Base-by-base conservation (phyloP, 257 asterid genomes). In the Leptodermis oblonga region DNA sequence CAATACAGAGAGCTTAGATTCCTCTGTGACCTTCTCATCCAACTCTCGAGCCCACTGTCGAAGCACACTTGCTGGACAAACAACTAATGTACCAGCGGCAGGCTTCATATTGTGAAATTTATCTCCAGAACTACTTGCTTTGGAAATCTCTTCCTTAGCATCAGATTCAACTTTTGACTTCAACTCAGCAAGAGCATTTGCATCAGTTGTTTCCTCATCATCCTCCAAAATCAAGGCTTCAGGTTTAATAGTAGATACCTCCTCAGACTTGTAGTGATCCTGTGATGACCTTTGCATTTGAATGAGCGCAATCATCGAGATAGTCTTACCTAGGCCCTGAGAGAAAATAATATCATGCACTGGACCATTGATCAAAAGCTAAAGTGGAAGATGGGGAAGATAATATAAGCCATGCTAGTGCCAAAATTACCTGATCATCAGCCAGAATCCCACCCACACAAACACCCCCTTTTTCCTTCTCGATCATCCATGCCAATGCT, bases 61-160 rank as follows among this genome's bases (percentile, higher is more conserved):
- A 79, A 94, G 86, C 83, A 94, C 92, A 85, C 97, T 94, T 66
- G 99, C 99, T 31, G 99, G 99, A 79, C 99, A 94, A 68, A 94
- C 97, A 51, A 94, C 87, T 82, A 94, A 82, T 58, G 99, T 91
- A 43, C 99, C 97, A 53, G 93, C 99, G 34, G 83, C 86, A 7
- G 96, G 96, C 84, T 92, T 88, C 86, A 74, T 84, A 75, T 90
- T 82, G 41, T 74, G 84, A 70, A 86, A 85, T 67, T 80, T 81
- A 69, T 66, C 80, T 33, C 72, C 62, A 72, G 87, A 72, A 66
- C 75, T 80, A 80, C 87, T 88, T 1, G 64, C 77, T 75, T 80
- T 79, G 48, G 94, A 84, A 77, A 88, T 76, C 49, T 83, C 74
- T 55, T 87, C 64, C 62, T 84, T 63, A 58, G 81, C 94, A 58